Percentiles rank a stretch among this genome's conserved stretches.
These are phyloP conservation scores for Clavispora asparagi DNA, from an alignment of 805 yeast species.

Conservation along the genomic window DNA sequence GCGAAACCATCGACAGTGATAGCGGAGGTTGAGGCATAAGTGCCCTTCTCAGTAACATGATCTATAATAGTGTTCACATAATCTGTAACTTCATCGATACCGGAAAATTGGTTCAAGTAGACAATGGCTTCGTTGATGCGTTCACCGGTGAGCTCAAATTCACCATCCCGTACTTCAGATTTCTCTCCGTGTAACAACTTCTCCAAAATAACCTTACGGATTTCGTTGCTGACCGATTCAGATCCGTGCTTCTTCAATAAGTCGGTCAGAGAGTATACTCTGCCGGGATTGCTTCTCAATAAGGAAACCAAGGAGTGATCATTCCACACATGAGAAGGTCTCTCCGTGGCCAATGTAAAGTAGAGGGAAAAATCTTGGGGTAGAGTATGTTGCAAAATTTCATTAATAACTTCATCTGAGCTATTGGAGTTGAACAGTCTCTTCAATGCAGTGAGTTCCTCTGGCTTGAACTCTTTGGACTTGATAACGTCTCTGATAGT, in stretches of 20 bases:
- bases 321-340: slow-evolving; percentile 9
- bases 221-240: slow-evolving; percentile 16
- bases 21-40: neutral
- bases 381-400: slow-evolving; percentile 17
- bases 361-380: slow-evolving; percentile 24
- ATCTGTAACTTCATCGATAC: neutral
- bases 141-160: slow-evolving; percentile 8
- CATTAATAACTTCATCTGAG: slow-evolving; percentile 12
- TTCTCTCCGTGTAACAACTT: slow-evolving; percentile 37
- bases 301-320: slow-evolving; percentile 8
- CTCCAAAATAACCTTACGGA: slow-evolving; percentile 22
- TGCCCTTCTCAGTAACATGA: slow-evolving; percentile 2
- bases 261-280: slow-evolving; percentile 48
- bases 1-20: slow-evolving; percentile 1
- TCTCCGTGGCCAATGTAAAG: slow-evolving; percentile 16
- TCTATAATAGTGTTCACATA: slow-evolving; percentile 1
- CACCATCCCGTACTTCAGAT: slow-evolving; percentile 27
- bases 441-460: slow-evolving; percentile 7
- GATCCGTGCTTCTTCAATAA: slow-evolving; percentile 28
- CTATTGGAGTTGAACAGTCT: slow-evolving; percentile 1
- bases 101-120: slow-evolving; percentile 5
- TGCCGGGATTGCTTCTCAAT: slow-evolving; percentile 42
- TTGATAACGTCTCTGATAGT: neutral
- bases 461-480: neutral
- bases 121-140: slow-evolving; percentile 11